phyloP scores from a whole-genome alignment of 345 rosid species.

The Lepidium africanum region DNA sequence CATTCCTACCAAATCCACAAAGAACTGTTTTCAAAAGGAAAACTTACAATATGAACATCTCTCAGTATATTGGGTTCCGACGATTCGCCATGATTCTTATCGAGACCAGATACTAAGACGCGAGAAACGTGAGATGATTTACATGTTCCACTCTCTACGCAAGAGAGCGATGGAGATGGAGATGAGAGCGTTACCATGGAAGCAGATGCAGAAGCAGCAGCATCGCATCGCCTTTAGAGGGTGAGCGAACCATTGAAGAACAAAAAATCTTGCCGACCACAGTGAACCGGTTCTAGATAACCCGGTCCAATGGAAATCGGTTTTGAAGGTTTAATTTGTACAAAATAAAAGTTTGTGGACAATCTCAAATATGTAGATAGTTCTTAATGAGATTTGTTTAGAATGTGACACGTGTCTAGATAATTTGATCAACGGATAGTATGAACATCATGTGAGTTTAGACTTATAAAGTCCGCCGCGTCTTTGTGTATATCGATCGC shows the following conservation, averaged over 20 bases:
- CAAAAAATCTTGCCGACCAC: not conserved
- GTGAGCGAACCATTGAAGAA: not conserved
- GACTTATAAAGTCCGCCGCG: slow-evolving; percentile 17
- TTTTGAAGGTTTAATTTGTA: too few relatives aligned
- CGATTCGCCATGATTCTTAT: slow-evolving; percentile 21
- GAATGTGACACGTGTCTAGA: slow-evolving; percentile 10
- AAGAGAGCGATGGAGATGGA: slow-evolving; percentile 59
- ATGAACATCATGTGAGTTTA: not conserved
- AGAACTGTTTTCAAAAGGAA: not conserved
- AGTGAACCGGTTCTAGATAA: not conserved
- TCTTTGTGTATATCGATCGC: slow-evolving; percentile 20
- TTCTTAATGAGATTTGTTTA: not conserved
- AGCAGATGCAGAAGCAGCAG: slow-evolving; percentile 9
- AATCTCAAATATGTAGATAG: not conserved
- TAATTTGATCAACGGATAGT: not conserved
- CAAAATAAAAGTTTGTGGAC: not conserved
- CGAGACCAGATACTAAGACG: slow-evolving; percentile 30
- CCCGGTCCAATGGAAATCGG: slow-evolving; percentile 10
- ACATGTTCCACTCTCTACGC: slow-evolving; percentile 38
- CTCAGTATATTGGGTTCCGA: slow-evolving; percentile 33
- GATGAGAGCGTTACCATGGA: slow-evolving; percentile 50
- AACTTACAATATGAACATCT: slow-evolving; percentile 77
- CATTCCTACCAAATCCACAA: not conserved
- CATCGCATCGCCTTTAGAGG: not conserved
- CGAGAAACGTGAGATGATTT: slow-evolving; percentile 42